These are phyloP conservation scores for Ogataea angusta DNA, from an alignment of 805 yeast genomes.

Conservation along the genomic window DNA sequence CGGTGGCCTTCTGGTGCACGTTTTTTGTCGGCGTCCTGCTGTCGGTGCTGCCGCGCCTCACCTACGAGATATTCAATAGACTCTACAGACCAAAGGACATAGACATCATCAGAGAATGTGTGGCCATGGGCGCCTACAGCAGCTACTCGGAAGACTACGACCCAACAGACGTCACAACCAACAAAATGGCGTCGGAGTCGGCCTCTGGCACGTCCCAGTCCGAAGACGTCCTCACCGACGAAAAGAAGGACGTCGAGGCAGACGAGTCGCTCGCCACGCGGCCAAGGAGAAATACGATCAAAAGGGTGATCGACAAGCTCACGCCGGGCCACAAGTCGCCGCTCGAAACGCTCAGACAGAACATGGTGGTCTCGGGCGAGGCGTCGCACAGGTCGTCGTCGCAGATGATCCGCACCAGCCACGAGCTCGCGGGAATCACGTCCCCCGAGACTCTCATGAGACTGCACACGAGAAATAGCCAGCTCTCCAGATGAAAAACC, in stretches of 20 bases:
- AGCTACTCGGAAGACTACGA: slow-evolving; percentile 49
- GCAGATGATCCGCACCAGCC: slow-evolving; percentile 25
- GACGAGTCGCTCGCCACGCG: slow-evolving; percentile 1
- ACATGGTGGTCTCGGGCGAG: slow-evolving; percentile 24
- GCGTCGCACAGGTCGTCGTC: slow-evolving; percentile 24
- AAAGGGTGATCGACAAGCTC: slow-evolving; percentile 12
- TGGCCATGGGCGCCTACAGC: slow-evolving; percentile 48
- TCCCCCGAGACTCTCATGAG: slow-evolving; percentile 25
- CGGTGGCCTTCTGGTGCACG: slow-evolving; percentile 63
- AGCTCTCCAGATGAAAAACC: neutral
- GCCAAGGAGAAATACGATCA: slow-evolving; percentile 20
- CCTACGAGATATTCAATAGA: slow-evolving; percentile 45
- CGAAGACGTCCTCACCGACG: slow-evolving; percentile 11
- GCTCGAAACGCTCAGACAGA: slow-evolving; percentile 18
- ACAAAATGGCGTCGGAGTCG: slow-evolving; percentile 12
- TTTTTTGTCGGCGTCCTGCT: slow-evolving; percentile 51
- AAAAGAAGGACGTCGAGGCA: slow-evolving; percentile 18
- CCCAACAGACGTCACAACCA: slow-evolving; percentile 44
- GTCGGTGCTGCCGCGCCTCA: slow-evolving; percentile 61
- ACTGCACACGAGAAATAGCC: slow-evolving; percentile 19
- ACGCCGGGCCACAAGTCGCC: slow-evolving; percentile 11
- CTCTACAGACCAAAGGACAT: slow-evolving; percentile 62
- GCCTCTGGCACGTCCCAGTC: slow-evolving; percentile 5
- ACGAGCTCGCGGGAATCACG: slow-evolving; percentile 22
- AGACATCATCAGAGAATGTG: slow-evolving; percentile 67